Evolutionary conservation across 78 protist species (phyloP).

Genomic region (Dictyostelium intermedium): DNA sequence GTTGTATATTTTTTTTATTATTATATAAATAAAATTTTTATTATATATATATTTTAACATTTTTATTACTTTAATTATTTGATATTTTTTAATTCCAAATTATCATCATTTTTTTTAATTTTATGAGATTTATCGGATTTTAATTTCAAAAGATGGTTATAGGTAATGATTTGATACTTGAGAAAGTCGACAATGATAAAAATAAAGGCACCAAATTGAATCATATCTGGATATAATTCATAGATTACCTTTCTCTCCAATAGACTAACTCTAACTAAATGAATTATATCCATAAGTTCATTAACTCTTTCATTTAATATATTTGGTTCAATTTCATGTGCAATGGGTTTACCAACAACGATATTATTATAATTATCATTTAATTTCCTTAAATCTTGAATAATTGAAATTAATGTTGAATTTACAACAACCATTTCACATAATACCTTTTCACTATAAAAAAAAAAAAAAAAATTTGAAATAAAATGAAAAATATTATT

Average conservation of each 20-base stretch:
- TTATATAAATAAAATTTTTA: not conserved
- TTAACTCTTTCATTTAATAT: not conserved
- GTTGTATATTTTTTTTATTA: no score
- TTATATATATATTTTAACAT: no score
- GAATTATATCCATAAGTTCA: not conserved
- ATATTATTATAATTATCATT: not conserved
- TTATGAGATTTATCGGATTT: not conserved
- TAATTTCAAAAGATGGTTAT: not conserved
- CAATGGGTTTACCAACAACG: not conserved
- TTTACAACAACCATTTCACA: not conserved
- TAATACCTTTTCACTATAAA: not conserved
- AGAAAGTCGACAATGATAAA: constrained; percentile 31
- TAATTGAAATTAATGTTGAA: not conserved
- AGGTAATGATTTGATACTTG: not conserved
- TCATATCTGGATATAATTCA: constrained; percentile 65
- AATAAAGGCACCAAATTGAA: constrained; percentile 59
- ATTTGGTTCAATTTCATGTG: not conserved
- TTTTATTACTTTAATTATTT: not conserved
- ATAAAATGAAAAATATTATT: no score
- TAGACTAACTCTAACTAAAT: constrained; percentile 4
- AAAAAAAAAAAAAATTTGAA: no score
- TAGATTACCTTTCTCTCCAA: constrained; percentile 8
- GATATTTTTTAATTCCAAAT: not conserved
- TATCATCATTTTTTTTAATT: not conserved
- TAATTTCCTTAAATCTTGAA: constrained; percentile 5